Evolutionary conservation across 495 filamentous ascomycete species (phyloP), one percentile per base, ranked within the genome.

Genomic region (Pseudomonodictys pantanalensis): DNA sequence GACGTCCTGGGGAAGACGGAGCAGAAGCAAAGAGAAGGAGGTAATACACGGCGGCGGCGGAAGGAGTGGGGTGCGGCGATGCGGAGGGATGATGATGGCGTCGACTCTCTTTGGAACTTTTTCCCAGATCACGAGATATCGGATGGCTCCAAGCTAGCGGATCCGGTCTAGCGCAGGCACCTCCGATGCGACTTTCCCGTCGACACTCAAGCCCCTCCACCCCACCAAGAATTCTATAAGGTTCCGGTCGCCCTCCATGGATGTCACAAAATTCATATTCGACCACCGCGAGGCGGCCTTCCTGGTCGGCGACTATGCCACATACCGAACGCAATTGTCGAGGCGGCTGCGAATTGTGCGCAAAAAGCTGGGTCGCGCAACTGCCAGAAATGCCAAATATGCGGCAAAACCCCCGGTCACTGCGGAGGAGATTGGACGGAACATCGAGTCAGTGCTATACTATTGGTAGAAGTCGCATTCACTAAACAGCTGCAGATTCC

Each of bases 221-320:
- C 15, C 23, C 28, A 35, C 41, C 47, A 11, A 29, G 47, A 10
- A 10, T 33, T 41, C 20, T 15, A 17, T 43, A 49, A 42, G 56
- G 15, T n/a, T n/a, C 30, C 50, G 12, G 9, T 9, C 22, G 38
- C 18, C 33, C 23, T 56, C 33, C 51, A 97, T 99, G 93, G 91
- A 97, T 54, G 87, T 97, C 71, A 97, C 93, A 18, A 82, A 83
- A 51, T 92, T 88, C 57, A 79, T 97, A 53, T 81, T 88, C 67
- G 82, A 84, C 41, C 81, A 83, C 38, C 77, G 92, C 33, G 89
- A 96, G 69, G 83, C 88, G 66, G 89, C 86, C 5, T 82, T 96
- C 41, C 81, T 95, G 7, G 83, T 90, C 29, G 93, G 92, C 39
- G 91, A 97, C 72, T 91, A 96, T 76, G 84, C 83, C 72, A 86